Conservation (phyloP, 441 rosid species). For the Macaranga tanarius region DNA sequence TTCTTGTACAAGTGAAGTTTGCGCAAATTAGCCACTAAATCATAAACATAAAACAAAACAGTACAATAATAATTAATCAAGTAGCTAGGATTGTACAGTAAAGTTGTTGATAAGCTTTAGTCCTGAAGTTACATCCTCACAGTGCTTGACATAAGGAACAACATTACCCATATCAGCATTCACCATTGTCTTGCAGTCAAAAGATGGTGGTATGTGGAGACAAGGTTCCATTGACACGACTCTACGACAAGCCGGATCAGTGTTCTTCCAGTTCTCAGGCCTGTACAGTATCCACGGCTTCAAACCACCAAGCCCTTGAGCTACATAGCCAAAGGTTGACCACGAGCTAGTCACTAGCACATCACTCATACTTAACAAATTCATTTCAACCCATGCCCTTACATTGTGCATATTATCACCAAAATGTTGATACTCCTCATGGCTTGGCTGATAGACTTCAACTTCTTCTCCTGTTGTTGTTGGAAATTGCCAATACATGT, state of each 20-base stretch:
- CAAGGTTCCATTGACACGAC: slow-evolving; percentile 72
- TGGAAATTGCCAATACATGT: slow-evolving; percentile 52
- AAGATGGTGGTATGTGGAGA: slow-evolving; percentile 49
- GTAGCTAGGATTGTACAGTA: not conserved
- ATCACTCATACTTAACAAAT: slow-evolving; percentile 56
- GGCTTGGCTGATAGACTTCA: slow-evolving; percentile 66
- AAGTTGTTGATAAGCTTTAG: slow-evolving; percentile 41
- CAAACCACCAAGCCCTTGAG: slow-evolving; percentile 68
- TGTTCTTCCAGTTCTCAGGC: slow-evolving; percentile 42
- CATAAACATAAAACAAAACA: not conserved
- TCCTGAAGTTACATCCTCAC: slow-evolving; percentile 77
- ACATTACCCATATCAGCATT: slow-evolving; percentile 37
- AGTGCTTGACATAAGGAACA: slow-evolving; percentile 64
- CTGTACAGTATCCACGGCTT: slow-evolving; percentile 63
- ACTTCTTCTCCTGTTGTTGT: slow-evolving; percentile 48
- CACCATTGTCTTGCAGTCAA: slow-evolving; percentile 41
- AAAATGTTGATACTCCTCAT: slow-evolving; percentile 52
- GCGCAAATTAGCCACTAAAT: not conserved
- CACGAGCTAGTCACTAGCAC: slow-evolving; percentile 55
- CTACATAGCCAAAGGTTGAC: slow-evolving; percentile 76
- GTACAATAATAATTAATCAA: not conserved
- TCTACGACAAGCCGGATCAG: slow-evolving; percentile 52
- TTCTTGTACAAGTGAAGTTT: not conserved
- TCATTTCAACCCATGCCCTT: slow-evolving; percentile 70
- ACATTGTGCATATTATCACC: slow-evolving; percentile 49